Conservation (phyloP, 2,329 filamentous ascomycete species). For the Exophiala xenobiotica region DNA sequence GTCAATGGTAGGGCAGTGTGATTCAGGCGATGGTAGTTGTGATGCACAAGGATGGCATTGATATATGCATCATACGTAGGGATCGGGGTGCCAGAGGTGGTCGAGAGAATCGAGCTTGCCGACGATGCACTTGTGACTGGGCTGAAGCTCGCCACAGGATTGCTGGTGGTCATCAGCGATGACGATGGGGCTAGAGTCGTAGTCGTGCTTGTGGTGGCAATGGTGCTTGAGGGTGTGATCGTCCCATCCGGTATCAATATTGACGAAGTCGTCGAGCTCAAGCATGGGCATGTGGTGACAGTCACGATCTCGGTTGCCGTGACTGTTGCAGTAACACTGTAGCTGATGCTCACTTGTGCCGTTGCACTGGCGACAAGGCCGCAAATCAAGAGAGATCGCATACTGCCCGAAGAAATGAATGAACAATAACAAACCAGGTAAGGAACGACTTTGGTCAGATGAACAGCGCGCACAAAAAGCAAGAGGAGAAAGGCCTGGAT, state of each 20-base stretch:
- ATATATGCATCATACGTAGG: slow-evolving; percentile 25
- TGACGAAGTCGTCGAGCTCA: slow-evolving; percentile 5
- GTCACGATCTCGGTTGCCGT: slow-evolving; percentile 13
- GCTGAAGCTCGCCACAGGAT: not conserved
- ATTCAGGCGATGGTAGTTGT: slow-evolving; percentile 83
- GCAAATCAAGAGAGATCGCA: slow-evolving; percentile 10
- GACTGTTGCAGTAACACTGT: slow-evolving; percentile 17
- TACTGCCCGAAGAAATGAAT: slow-evolving; percentile 7
- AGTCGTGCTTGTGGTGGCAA: not conserved
- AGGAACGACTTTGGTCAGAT: slow-evolving; percentile 22
- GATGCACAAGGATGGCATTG: slow-evolving; percentile 57
- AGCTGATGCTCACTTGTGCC: slow-evolving; percentile 17
- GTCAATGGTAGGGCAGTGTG: slow-evolving; percentile 66
- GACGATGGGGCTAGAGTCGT: not conserved
- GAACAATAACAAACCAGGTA: slow-evolving; percentile 1
- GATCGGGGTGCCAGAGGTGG: slow-evolving; percentile 6
- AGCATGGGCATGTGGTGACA: slow-evolving; percentile 21
- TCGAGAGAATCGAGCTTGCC: not conserved
- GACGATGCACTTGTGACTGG: not conserved
- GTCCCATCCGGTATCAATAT: slow-evolving; percentile 6
- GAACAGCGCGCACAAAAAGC: not conserved
- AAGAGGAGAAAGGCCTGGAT: not conserved
- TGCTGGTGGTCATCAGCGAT: not conserved
- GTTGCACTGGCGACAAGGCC: slow-evolving; percentile 10
- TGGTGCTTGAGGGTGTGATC: slow-evolving; percentile 2